Conservation (phyloP, 2,329 filamentous ascomycete species). For the Colletotrichum viniferum region DNA sequence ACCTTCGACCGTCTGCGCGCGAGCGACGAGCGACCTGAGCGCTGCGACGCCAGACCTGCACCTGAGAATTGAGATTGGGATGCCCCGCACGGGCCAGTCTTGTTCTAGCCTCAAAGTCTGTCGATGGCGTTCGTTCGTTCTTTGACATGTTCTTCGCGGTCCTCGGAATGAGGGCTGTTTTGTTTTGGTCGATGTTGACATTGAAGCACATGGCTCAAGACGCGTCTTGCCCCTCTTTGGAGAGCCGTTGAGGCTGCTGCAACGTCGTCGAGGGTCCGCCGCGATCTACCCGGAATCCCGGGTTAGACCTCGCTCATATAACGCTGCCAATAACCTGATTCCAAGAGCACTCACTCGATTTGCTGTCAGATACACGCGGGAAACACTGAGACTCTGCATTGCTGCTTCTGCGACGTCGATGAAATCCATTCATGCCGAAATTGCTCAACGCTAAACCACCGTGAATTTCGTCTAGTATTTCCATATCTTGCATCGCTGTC, state of each 20-base stretch:
- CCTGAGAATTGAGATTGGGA: not conserved
- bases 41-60: not conserved
- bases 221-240: not conserved
- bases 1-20: not conserved
- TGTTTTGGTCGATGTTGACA: not conserved
- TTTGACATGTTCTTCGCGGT: not conserved
- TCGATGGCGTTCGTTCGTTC: not conserved
- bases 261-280: not conserved
- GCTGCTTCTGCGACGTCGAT: not conserved
- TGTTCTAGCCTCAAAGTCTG: not conserved
- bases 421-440: not conserved
- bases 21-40: not conserved
- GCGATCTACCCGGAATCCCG: not conserved
- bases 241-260: not conserved
- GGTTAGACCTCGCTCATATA: not conserved
- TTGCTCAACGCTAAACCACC: not conserved
- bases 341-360: not conserved
- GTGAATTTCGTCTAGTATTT: not conserved
- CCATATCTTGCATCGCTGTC: not conserved
- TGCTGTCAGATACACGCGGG: not conserved
- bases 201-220: not conserved
- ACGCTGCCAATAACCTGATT: not conserved
- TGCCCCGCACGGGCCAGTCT: not conserved
- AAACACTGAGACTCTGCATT: not conserved
- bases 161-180: not conserved